Base-by-base conservation (phyloP, 2,329 filamentous ascomycete species). In the Gaeumannomyces sp. region DNA sequence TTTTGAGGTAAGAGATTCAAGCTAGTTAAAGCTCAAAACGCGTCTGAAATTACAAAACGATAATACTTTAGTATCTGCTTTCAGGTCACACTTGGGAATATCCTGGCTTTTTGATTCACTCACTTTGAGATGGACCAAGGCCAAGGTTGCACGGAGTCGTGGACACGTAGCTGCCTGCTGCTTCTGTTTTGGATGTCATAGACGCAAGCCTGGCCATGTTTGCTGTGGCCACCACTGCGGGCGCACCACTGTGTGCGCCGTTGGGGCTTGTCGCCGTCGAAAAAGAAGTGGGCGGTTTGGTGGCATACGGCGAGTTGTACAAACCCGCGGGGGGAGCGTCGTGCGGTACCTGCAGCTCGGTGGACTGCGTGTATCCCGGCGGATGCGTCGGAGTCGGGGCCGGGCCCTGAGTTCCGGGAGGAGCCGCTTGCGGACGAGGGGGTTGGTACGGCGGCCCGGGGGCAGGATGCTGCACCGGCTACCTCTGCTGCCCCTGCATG, bases 231-330 rank as follows among this genome's bases (percentile, higher is more conserved):
- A 33, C 33, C 33, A 33, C 33, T 33, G 33, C 61, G 31, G 35
- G 13, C 53, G 35, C 19, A 29, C 53, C 19, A 27, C 53, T 2
- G 45, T 27, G 58, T 27, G 3, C 16, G 57, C 10, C 16, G 60
- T 14, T 29, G 19, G 33, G 50, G 57, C 59, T 11, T 16, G 33
- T 13, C n/a, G 58, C 27, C 63, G 56, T 29, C 60, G 63, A 29
- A 29, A 27, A 62, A n/a, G 69, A 59, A 25, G 71, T 67, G 19
- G 71, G 65, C 60, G 72, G 71, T 53, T 70, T 72, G 57, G 71
- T 68, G 29, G 68, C 67, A 63, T 75, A 75, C 13, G 74, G 71
- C 3, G 75, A 72, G 56, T 70, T 72, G 65, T 76, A 76, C 10
- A 72, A 63, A 1, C 72, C 68, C 28, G 69, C 63, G 63, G 72